Evolutionary conservation across 495 filamentous ascomycete species (phyloP), one percentile per base, ranked within the genome.

Genomic region (Delitschia confertaspora): DNA sequence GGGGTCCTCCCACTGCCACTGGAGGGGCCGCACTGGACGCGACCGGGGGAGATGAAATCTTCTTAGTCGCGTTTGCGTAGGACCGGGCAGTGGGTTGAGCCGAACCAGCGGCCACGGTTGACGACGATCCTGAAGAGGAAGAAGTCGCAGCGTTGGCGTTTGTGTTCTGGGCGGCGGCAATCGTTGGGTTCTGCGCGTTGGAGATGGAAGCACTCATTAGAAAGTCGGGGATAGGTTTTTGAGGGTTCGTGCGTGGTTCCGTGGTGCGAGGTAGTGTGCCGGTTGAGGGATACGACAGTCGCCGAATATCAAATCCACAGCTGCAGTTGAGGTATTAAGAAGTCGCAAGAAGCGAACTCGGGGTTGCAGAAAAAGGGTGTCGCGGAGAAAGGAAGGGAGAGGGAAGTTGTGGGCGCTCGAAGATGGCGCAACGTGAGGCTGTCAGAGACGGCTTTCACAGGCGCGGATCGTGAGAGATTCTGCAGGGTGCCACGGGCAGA

Each of bases 11-110:
- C 65, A 80, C 81, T 69, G 79, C 80, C 69, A 78, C 72, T 49
- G 70, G 66, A 58, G 68, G 67, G 49, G 69, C 63, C 51, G 82
- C 76, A 69, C 80, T 79, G 59, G 77, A 71, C 71, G 80, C 81
- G 66, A 80, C 76, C 65, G 79, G 73, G 48, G 78, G 72, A 60
- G 74, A 70, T 48, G 72, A 66, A 47, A 74, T 69, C 74, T 83
- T 89, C 71, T 87, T 88, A 59, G 78, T 80, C 68, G 85, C 83
- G 71, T 62, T 73, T 58, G 78, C 78, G 75, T 80, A 80, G 49
- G 76, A 78, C 57, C 63, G 66, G 57, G 66, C 65, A 63, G 71
- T 63, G 59, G 65, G 57, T 55, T 67, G 61, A 60, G 66, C 65
- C 78, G 82, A 79, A 60, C 76, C 81, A 66, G 73, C 69, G 63